phyloP scores from a whole-genome alignment of 176 grass and related monocot genomes.

The Aegilops tauschii region DNA sequence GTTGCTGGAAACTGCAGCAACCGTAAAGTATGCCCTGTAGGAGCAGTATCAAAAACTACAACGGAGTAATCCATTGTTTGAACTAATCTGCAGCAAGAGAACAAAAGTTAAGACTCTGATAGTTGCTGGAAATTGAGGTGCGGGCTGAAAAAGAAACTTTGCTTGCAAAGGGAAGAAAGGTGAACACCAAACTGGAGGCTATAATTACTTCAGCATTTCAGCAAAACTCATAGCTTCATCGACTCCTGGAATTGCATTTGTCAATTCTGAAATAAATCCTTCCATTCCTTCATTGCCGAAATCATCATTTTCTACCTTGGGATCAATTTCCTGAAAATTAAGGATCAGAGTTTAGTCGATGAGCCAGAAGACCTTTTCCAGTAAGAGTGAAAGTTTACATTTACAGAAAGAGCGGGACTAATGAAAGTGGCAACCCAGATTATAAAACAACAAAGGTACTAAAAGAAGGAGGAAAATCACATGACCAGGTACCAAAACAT shows the following conservation, averaged over 20 bases:
- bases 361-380: constrained; percentile 7
- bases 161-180: background rate
- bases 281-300: constrained; percentile 81
- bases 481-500: background rate
- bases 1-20: constrained; percentile 96
- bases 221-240: constrained; percentile 99
- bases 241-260: constrained; percentile 99
- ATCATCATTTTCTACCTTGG: constrained; percentile 96
- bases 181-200: constrained; percentile 6
- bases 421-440: background rate
- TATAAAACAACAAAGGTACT: background rate
- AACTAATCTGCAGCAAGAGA: constrained; percentile 70
- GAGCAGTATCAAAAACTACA: constrained; percentile 99
- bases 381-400: background rate
- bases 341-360: constrained; percentile 2
- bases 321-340: constrained; percentile 82
- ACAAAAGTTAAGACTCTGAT: background rate
- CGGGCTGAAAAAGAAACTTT: constrained; percentile 7
- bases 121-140: background rate
- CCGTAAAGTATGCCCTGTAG: constrained; percentile 93
- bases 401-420: background rate
- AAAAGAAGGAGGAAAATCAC: background rate
- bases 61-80: constrained; percentile 99
- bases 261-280: constrained; percentile 91
- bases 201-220: constrained; percentile 96